phyloP scores from a whole-genome alignment of 768 basidiomycete genomes.

The Hydnomerulius pinastri region DNA sequence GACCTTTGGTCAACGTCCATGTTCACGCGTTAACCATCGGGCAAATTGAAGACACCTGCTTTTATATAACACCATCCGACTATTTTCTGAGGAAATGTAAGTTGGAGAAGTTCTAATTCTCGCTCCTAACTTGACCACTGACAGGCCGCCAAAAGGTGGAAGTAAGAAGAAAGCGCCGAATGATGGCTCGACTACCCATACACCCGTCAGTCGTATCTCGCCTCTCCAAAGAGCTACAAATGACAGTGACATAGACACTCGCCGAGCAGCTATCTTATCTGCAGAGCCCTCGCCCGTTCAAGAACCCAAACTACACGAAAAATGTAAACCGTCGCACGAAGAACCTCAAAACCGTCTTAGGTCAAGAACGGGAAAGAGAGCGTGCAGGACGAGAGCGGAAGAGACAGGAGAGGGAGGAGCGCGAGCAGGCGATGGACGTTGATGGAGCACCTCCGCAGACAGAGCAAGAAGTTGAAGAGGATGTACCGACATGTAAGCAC shows the following conservation, averaged over 20 bases:
- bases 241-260: conserved; percentile 51
- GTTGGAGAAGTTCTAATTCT: no score
- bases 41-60: no score
- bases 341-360: conserved; percentile 77
- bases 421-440: conserved; percentile 50
- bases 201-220: conserved; percentile 18
- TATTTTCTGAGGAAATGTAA: no score
- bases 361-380: conserved; percentile 79
- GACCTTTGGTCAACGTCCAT: no score
- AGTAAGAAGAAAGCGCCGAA: conserved; percentile 16
- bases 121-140: no score
- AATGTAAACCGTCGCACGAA: conserved; percentile 73
- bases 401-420: conserved; percentile 50
- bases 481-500: conserved; percentile 68
- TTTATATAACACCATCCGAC: no score
- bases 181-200: conserved; percentile 11
- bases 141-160: conserved; percentile 33
- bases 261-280: conserved; percentile 76
- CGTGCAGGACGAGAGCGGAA: conserved; percentile 63
- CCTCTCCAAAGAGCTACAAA: neutral
- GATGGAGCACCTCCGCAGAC: conserved; percentile 39
- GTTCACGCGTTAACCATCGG: no score
- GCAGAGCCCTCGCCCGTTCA: conserved; percentile 73
- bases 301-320: conserved; percentile 69
- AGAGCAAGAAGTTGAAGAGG: conserved; percentile 45